Conservation (phyloP, 768 basidiomycete genomes). For the Rhodotorula babjevae region DNA sequence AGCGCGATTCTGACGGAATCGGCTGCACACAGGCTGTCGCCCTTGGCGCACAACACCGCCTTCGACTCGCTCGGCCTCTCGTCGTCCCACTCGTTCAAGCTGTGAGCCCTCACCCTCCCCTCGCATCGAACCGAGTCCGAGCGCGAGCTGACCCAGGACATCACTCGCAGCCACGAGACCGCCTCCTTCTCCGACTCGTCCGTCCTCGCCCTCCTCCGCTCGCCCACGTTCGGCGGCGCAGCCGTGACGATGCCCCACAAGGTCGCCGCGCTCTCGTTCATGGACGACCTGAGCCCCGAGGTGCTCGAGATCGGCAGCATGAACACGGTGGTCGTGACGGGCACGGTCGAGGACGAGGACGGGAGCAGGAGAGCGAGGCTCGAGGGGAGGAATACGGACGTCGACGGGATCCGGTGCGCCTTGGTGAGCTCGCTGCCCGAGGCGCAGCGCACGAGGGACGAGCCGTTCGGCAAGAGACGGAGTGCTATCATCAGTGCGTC, state of each 20-base stretch:
- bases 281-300: conserved; percentile 36
- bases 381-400: conserved; percentile 41
- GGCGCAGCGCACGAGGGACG: background rate
- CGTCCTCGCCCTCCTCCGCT: conserved; percentile 2
- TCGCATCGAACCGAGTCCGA: too few species aligned
- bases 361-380: conserved; percentile 11
- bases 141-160: too few species aligned
- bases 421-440: conserved; percentile 8
- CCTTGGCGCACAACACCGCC: conserved; percentile 36
- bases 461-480: conserved; percentile 13
- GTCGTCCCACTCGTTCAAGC: conserved; percentile 16
- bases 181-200: conserved; percentile 3
- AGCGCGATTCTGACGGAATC: too few species aligned
- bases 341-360: background rate
- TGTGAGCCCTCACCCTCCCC: background rate
- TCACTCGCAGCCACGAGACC: conserved; percentile 8
- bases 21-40: conserved; percentile 22
- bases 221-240: conserved; percentile 13
- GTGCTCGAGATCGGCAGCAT: conserved; percentile 33
- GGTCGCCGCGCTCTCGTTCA: conserved; percentile 24
- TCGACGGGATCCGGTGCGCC: conserved; percentile 23
- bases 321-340: conserved; percentile 40
- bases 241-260: conserved; percentile 44
- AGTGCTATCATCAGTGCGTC: conserved; percentile 23
- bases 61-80: conserved; percentile 20